Evolutionary conservation across 176 grass and related monocot species (phyloP).

Genomic region (Tuctoria greenei): DNA sequence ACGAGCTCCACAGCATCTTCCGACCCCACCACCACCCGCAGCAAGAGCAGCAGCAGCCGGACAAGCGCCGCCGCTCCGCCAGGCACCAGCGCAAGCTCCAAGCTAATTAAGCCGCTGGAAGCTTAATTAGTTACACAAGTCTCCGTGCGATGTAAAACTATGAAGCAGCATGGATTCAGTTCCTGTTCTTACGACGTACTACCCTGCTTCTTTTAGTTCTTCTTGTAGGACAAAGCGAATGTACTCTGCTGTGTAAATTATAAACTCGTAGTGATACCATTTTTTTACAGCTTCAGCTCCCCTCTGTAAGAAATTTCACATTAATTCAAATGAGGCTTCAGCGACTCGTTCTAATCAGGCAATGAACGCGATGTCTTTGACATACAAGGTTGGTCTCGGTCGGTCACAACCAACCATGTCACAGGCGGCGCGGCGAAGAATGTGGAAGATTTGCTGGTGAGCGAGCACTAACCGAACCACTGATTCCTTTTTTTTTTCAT

Average conservation of each 20-base stretch:
- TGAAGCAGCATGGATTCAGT: background rate
- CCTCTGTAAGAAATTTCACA: background rate
- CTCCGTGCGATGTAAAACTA: background rate
- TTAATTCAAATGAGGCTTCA: background rate
- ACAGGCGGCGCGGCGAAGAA: no score
- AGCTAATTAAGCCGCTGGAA: background rate
- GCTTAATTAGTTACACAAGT: background rate
- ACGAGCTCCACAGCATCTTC: slow-evolving; percentile 37
- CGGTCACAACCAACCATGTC: no score
- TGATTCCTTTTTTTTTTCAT: no score
- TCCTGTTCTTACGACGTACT: background rate
- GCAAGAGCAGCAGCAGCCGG: background rate
- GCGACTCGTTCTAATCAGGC: no score
- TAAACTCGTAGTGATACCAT: background rate
- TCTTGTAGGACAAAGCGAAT: background rate
- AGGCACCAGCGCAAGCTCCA: background rate
- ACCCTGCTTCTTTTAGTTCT: background rate
- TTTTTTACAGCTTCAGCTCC: background rate
- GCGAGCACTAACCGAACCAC: no score
- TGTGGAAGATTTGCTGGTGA: no score
- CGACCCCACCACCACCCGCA: background rate
- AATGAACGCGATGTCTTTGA: no score
- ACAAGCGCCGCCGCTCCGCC: background rate
- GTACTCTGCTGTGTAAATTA: background rate
- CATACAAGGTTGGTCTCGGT: no score